Evolutionary conservation across 345 rosid genomes (phyloP).

Genomic region (Citrus sp.): DNA sequence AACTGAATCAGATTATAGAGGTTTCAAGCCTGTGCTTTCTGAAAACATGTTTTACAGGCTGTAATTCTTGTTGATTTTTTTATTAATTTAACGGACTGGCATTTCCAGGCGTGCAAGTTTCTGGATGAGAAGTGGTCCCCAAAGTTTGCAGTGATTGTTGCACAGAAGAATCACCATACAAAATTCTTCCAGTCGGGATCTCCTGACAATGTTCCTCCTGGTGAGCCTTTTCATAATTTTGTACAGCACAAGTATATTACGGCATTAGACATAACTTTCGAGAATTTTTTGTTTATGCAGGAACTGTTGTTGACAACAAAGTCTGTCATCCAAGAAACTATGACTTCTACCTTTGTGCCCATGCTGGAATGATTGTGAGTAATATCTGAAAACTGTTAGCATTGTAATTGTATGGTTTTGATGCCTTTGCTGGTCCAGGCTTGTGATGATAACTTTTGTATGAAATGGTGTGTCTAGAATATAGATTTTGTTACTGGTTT

Average conservation of each 20-base stretch:
- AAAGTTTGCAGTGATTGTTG: conserved; percentile 71
- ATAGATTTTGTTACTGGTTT: neutral
- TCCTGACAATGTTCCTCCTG: conserved; percentile 88
- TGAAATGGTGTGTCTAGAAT: neutral
- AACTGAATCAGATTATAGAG: conserved; percentile 82
- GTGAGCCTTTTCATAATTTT: conserved; percentile 24
- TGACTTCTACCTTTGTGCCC: conserved; percentile 89
- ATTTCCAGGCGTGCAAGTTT: conserved; percentile 76
- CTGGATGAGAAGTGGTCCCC: conserved; percentile 71
- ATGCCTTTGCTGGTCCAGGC: neutral
- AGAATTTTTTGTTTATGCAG: conserved; percentile 25
- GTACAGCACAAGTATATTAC: neutral
- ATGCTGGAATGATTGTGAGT: conserved; percentile 92
- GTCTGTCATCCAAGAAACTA: conserved; percentile 74
- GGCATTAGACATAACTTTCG: neutral
- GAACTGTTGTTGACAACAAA: conserved; percentile 69
- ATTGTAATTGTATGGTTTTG: neutral
- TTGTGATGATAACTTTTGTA: no score
- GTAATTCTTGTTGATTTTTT: neutral
- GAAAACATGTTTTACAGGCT: neutral
- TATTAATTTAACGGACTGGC: neutral
- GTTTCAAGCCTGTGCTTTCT: conserved; percentile 24
- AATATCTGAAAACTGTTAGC: neutral
- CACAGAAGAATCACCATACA: conserved; percentile 91
- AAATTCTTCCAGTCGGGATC: conserved; percentile 66